Conservation (phyloP, 331 rosid species). For the Rhamnella rubrinervis region DNA sequence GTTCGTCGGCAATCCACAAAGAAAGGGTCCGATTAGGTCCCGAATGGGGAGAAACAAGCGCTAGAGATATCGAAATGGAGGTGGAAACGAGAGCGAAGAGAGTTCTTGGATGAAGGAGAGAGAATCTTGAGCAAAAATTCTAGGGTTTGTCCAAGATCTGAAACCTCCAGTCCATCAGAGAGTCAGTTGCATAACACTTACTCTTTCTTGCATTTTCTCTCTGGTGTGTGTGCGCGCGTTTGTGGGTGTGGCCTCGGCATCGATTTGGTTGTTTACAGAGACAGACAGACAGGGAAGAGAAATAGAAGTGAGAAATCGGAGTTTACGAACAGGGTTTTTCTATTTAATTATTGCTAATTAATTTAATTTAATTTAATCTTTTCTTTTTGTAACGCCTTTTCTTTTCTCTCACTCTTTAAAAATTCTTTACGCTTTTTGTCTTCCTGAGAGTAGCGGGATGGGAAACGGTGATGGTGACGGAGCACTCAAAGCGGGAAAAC, state of each 20-base stretch:
- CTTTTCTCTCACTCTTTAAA: too few relatives aligned
- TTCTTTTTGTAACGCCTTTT: too few relatives aligned
- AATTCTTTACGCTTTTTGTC: background rate
- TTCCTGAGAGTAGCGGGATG: slow-evolving; percentile 2
- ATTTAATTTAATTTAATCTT: background rate
- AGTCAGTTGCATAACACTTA: slow-evolving; percentile 20
- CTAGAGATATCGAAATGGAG: slow-evolving; percentile 2
- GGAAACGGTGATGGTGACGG: slow-evolving; percentile 10
- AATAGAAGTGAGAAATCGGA: slow-evolving; percentile 1
- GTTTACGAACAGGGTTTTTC: background rate
- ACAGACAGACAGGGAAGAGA: background rate
- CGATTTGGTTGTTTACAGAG: slow-evolving; percentile 22
- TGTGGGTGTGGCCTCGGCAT: slow-evolving; percentile 24
- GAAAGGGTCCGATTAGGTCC: background rate
- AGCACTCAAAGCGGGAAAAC: background rate
- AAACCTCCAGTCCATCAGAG: slow-evolving; percentile 22
- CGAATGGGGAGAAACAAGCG: background rate
- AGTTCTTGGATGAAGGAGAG: slow-evolving; percentile 27
- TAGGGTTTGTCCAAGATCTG: slow-evolving; percentile 45
- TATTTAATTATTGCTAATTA: background rate
- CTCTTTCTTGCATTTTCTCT: slow-evolving; percentile 8
- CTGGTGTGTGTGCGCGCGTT: background rate
- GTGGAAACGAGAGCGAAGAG: slow-evolving; percentile 4
- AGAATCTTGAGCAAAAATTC: slow-evolving; percentile 25
- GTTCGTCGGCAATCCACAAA: background rate